Evolutionary conservation across 768 basidiomycete genomes (phyloP).

Genomic region (Suillus tomentosus): DNA sequence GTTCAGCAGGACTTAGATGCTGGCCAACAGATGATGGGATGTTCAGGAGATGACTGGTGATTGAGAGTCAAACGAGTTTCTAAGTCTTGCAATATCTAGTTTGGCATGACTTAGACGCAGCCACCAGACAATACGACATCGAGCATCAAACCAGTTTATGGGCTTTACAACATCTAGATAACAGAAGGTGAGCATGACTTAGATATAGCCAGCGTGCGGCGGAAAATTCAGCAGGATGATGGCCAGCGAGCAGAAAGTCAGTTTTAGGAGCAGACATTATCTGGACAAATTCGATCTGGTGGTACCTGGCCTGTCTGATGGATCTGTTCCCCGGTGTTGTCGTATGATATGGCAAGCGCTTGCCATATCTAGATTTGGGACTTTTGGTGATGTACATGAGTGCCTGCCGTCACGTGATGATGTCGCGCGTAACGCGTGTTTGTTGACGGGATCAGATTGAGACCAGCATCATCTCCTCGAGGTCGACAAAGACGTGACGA

Average conservation of each 20-base stretch:
- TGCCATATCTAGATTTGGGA: conserved; percentile 1
- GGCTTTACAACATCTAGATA: too few relatives aligned
- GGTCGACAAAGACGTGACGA: conserved; percentile 10
- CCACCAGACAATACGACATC: too few relatives aligned
- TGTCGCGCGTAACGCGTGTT: conserved; percentile 12
- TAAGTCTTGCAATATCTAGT: neutral
- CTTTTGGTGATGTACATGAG: neutral
- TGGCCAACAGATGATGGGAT: too few relatives aligned
- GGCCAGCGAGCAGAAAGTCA: neutral
- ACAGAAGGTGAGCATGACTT: too few relatives aligned
- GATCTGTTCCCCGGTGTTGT: neutral
- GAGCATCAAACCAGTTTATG: too few relatives aligned
- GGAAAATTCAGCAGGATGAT: neutral
- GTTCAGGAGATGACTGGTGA: too few relatives aligned
- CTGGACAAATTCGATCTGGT: neutral
- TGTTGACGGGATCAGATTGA: conserved; percentile 22
- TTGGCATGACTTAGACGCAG: too few relatives aligned
- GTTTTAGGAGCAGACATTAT: neutral
- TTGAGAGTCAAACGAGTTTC: too few relatives aligned
- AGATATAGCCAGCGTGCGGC: too few relatives aligned
- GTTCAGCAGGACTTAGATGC: too few relatives aligned
- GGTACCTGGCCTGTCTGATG: neutral
- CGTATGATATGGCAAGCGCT: neutral
- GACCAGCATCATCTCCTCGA: conserved; percentile 6
- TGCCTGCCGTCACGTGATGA: conserved; percentile 10